Base-by-base conservation (phyloP, 2,329 filamentous ascomycete species). In the Ophiostoma perfectum region DNA sequence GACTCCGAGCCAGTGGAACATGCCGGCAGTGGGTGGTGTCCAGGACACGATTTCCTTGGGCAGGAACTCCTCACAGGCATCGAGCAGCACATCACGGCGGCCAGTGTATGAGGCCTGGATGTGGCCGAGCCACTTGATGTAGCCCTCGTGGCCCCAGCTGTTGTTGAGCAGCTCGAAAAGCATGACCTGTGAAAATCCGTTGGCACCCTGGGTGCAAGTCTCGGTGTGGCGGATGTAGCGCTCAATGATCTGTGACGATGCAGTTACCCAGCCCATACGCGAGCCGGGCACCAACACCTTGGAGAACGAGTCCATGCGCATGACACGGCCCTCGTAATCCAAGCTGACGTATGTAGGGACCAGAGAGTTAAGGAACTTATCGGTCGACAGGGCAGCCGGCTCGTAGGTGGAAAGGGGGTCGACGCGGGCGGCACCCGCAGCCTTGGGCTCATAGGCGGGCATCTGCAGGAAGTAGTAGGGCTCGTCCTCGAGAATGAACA, bases 381-480 rank as follows among this genome's bases (percentile, higher is more conserved):
- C 85, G 5, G 18, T 62, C 41, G 41, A 47, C n/a, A 64, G 63
- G 16, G 41, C 27, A 12, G 63, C 18, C n/a, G 63, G 63, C n/a
- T 64, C 42, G 63, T 64, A 64, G 39, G 63, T 47, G n/a, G 63
- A 27, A 9, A 64, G n/a, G 9, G 63, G 41, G 62, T 67, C 64
- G n/a, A 52, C 60, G 7, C 64, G 66, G 4, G 66, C 9, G 16
- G 36, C 60, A 36, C 12, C 12, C 6, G 64, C 16, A 12, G 66
- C 18, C 0, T 83, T 77, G 16, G 81, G 47, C 81, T 79, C 78
- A 78, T 93, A 94, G 0, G 89, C 87, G 73, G 91, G 87, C 90
- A 93, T 91, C 78, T 97, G 93, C 47, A 97, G 83, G 80, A 94
- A 97, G 79, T 96, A 97, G 80, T 97, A 97, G 1, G 93, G 93